phyloP scores from a whole-genome alignment of 2,329 filamentous ascomycete species.

The Zymoseptoria passerinii region DNA sequence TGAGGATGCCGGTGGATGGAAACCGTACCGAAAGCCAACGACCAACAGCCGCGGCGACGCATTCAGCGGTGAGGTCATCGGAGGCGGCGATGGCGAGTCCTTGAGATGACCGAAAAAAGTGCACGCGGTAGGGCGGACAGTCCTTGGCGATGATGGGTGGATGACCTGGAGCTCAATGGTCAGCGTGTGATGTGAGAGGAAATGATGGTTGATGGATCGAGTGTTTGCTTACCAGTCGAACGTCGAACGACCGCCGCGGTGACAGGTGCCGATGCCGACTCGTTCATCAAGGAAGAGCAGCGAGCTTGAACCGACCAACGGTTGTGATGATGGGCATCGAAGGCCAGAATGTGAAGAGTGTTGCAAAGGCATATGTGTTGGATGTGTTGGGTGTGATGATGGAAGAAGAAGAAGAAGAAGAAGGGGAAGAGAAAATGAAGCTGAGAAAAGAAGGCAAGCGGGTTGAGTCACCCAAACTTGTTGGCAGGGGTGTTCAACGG shows the following conservation, averaged over 20 bases:
- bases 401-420: neutral
- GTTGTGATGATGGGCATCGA: neutral
- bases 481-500: neutral
- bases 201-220: neutral
- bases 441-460: neutral
- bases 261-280: neutral
- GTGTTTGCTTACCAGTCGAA: neutral
- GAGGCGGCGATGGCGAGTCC: neutral
- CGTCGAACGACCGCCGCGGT: neutral
- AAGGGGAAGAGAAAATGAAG: neutral
- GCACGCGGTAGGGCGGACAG: neutral
- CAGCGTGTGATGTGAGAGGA: neutral
- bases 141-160: neutral
- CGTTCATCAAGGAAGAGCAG: neutral
- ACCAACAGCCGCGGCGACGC: neutral
- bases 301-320: neutral
- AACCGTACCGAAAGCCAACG: too few species aligned
- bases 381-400: neutral
- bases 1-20: too few species aligned
- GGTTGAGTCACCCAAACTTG: neutral
- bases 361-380: neutral
- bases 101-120: neutral
- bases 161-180: neutral
- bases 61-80: neutral
- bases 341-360: neutral